Percentiles rank a stretch among this genome's conserved stretches.
Evolutionary conservation across 441 rosid species (phyloP).

Genomic region (Pelargonium citronellum): DNA sequence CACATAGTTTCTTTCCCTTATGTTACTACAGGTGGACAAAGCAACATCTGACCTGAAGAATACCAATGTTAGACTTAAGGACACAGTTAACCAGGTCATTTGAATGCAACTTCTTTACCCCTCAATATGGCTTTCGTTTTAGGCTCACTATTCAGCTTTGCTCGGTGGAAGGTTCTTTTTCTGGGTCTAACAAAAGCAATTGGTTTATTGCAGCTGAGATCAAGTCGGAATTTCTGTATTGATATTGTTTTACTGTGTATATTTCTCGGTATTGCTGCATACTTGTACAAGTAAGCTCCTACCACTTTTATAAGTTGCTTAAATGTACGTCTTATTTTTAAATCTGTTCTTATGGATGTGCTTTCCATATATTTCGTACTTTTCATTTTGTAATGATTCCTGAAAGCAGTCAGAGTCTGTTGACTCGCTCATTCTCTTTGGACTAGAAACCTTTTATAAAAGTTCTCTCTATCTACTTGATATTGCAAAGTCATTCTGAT

Average conservation of each 20-base stretch:
- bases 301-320: too few species aligned
- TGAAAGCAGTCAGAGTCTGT: too few species aligned
- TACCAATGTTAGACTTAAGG: constrained; percentile 51
- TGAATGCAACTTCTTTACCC: not conserved
- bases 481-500: not conserved
- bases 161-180: too few species aligned
- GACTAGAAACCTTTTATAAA: too few species aligned
- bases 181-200: not conserved
- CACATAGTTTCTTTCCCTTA: too few species aligned
- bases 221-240: constrained; percentile 61
- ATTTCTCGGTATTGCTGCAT: constrained; percentile 54
- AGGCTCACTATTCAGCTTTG: too few species aligned
- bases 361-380: too few species aligned
- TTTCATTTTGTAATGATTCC: too few species aligned
- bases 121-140: not conserved
- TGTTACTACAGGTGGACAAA: constrained; percentile 37
- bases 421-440: too few species aligned
- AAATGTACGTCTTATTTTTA: too few species aligned
- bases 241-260: constrained; percentile 52
- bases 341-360: too few species aligned
- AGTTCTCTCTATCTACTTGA: too few species aligned
- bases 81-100: constrained; percentile 43
- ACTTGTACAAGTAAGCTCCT: constrained; percentile 48
- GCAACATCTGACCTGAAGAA: constrained; percentile 47
- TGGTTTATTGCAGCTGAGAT: constrained; percentile 36